Evolutionary conservation across 1,284 basidiomycete genomes (phyloP).

Genomic region (Austroboletus niveus): DNA sequence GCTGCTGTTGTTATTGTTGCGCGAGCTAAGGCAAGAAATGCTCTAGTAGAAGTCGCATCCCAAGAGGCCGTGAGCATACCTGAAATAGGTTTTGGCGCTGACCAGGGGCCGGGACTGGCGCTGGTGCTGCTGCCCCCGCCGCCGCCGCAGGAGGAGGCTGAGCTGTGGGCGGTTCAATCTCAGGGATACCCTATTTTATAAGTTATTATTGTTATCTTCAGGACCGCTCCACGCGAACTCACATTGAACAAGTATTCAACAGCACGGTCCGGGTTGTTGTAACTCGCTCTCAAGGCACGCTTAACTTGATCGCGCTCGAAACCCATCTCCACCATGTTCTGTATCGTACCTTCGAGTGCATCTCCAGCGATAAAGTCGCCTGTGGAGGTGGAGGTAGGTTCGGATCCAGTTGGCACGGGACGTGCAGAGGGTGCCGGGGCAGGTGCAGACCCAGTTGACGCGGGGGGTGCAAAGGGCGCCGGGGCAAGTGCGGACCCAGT

Average conservation of each 20-base stretch:
- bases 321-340: constrained; percentile 93
- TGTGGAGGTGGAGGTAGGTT: constrained; percentile 30
- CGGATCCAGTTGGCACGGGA: constrained; percentile 18
- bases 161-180: constrained; percentile 15
- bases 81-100: no score
- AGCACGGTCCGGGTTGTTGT: constrained; percentile 97
- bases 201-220: neutral
- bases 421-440: constrained; percentile 3
- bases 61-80: no score
- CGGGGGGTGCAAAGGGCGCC: constrained; percentile 1
- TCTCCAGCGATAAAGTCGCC: constrained; percentile 74
- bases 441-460: constrained; percentile 27
- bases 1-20: no score
- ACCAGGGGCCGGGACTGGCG: no score
- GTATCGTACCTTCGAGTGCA: constrained; percentile 72
- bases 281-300: constrained; percentile 89
- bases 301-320: constrained; percentile 86
- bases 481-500: neutral
- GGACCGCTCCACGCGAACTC: constrained; percentile 33
- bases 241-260: constrained; percentile 97
- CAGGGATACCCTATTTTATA: constrained; percentile 66
- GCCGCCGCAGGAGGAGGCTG: constrained; percentile 37
- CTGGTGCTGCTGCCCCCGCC: constrained; percentile 33
- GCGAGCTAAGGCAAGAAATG: no score
- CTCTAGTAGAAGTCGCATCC: no score